A percentile compares a stretch with the other conserved stretches of the same genome.
phyloP scores from a whole-genome alignment of 306 rosid species.

The Amphicarpaea edgeworthii region DNA sequence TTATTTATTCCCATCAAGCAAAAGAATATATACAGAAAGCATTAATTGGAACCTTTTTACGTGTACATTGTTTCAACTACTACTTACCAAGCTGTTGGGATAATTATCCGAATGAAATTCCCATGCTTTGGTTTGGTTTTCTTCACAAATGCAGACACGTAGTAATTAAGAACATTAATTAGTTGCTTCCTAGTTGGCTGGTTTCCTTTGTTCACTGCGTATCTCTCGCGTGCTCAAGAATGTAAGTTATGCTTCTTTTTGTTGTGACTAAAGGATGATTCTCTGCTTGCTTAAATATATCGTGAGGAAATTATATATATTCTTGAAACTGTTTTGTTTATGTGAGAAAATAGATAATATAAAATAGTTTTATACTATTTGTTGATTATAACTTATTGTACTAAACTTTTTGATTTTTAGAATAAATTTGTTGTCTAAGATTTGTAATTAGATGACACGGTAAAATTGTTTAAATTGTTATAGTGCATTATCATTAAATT shows the following conservation, averaged over 20 bases:
- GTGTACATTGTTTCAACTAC: conserved; percentile 25
- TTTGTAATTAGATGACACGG: too few species aligned
- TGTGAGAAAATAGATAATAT: too few species aligned
- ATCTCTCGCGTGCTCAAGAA: conserved; percentile 14
- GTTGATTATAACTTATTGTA: too few species aligned
- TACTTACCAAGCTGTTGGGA: conserved; percentile 22
- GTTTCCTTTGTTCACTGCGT: conserved; percentile 32
- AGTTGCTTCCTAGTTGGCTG: conserved; percentile 18
- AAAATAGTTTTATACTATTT: too few species aligned
- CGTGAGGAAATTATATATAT: background rate
- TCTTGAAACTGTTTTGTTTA: background rate
- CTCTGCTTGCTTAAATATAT: conserved; percentile 7
- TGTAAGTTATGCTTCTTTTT: conserved; percentile 22
- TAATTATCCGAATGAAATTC: background rate
- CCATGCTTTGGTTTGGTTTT: background rate
- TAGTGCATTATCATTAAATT: too few species aligned
- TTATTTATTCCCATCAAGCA: conserved; percentile 32
- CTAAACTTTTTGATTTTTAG: too few species aligned
- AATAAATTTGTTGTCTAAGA: too few species aligned
- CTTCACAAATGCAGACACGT: conserved; percentile 14
- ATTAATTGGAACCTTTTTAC: conserved; percentile 16
- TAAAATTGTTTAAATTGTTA: too few species aligned
- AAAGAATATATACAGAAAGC: conserved; percentile 1
- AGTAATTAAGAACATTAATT: background rate
- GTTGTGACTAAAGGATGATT: conserved; percentile 19